These are phyloP conservation scores for Colletotrichum lentis DNA, from an alignment of 2,329 filamentous ascomycete genomes.

Conservation along the genomic window DNA sequence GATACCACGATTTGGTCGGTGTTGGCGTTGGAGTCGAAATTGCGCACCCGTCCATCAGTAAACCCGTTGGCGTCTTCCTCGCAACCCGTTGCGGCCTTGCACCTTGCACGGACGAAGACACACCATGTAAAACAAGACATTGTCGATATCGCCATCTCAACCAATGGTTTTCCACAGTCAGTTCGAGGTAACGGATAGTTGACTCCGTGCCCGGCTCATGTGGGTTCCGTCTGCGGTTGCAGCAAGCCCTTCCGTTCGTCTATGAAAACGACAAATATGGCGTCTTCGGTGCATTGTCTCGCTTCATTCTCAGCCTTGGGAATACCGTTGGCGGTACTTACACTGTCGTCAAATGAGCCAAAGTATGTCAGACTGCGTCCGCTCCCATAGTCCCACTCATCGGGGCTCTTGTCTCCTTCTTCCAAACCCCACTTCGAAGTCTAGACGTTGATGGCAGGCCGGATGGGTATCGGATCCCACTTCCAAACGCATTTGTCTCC, in stretches of 20 bases:
- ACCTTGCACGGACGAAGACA: not conserved
- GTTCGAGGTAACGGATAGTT: too few species aligned
- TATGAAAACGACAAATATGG: not conserved
- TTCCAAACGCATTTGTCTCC: not conserved
- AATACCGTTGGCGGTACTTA: not conserved
- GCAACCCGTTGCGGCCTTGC: not conserved
- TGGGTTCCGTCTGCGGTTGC: not conserved
- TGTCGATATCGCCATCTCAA: not conserved
- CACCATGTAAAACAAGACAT: not conserved
- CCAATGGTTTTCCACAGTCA: not conserved
- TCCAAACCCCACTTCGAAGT: not conserved
- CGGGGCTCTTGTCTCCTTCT: slow-evolving; percentile 3
- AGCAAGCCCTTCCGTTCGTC: not conserved
- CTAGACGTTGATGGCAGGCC: not conserved
- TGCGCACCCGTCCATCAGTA: not conserved
- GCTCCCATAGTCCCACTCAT: too few species aligned
- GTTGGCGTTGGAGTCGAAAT: too few species aligned
- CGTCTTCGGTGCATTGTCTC: not conserved
- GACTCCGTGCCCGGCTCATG: too few species aligned
- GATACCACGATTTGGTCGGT: not conserved
- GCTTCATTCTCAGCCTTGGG: not conserved
- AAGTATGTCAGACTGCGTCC: not conserved
- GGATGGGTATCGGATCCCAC: not conserved
- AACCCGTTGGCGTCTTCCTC: not conserved
- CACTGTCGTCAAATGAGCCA: not conserved